A percentile compares a stretch with the other conserved stretches of the same genome.
These are phyloP conservation scores for Aciculosporium take DNA, from an alignment of 2,329 filamentous ascomycete species.

Conservation along the genomic window DNA sequence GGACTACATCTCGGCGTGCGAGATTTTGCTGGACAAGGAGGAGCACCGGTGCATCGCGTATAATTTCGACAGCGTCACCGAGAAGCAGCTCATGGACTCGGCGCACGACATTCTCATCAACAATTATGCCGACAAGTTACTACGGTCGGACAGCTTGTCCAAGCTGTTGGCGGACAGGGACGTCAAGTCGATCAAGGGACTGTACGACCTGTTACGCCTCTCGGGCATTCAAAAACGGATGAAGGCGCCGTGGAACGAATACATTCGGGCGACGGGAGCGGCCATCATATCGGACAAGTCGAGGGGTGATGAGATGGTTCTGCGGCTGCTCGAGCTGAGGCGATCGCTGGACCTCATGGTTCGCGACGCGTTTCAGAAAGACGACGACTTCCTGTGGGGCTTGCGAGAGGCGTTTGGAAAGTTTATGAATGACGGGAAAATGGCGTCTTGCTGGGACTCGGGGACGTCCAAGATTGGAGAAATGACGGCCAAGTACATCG, in stretches of 20 bases:
- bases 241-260: conserved; percentile 59
- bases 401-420: conserved; percentile 74
- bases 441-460: conserved; percentile 56
- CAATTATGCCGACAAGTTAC: conserved; percentile 49
- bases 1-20: conserved; percentile 59
- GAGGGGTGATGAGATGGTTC: conserved; percentile 72
- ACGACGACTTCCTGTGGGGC: conserved; percentile 63
- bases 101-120: conserved; percentile 62
- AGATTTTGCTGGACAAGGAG: conserved; percentile 57
- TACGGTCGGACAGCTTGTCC: conserved; percentile 52
- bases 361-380: conserved; percentile 58
- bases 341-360: conserved; percentile 64
- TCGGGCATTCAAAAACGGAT: conserved; percentile 57
- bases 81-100: conserved; percentile 56
- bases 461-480: conserved; percentile 91
- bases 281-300: conserved; percentile 68
- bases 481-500: conserved; percentile 97
- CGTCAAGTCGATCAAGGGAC: conserved; percentile 52
- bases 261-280: conserved; percentile 63
- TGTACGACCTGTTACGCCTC: conserved; percentile 66
- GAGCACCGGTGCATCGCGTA: conserved; percentile 63
- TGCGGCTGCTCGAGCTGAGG: conserved; percentile 69
- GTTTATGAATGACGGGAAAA: conserved; percentile 86
- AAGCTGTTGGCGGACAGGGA: conserved; percentile 60
- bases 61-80: conserved; percentile 71